phyloP scores from a whole-genome alignment of 2,329 filamentous ascomycete genomes.

The Orbilia blumenaviensis region DNA sequence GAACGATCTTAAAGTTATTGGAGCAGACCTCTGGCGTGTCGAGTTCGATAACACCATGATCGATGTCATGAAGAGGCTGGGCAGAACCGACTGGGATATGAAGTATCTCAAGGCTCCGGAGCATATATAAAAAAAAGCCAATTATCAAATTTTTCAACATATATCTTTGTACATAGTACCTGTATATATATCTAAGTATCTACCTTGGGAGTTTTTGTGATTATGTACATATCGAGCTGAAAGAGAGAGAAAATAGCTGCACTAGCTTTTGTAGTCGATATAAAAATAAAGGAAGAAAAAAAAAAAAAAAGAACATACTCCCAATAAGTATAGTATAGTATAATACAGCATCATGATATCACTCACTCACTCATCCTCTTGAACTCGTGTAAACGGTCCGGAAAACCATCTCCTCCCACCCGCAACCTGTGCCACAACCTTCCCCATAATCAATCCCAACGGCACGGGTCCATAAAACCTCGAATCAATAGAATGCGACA shows the following conservation, averaged over 20 bases:
- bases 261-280: neutral
- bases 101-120: conserved; percentile 85
- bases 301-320: neutral
- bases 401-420: conserved; percentile 66
- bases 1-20: conserved; percentile 75
- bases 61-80: conserved; percentile 83
- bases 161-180: conserved; percentile 26
- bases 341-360: too few relatives aligned
- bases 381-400: conserved; percentile 13
- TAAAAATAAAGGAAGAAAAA: neutral
- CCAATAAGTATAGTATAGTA: too few relatives aligned
- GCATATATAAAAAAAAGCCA: conserved; percentile 34
- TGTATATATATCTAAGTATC: conserved; percentile 42
- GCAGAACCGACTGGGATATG: conserved; percentile 77
- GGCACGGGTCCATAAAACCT: conserved; percentile 86
- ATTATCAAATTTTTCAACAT: neutral
- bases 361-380: neutral
- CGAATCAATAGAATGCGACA: conserved; percentile 84
- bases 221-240: conserved; percentile 42
- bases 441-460: conserved; percentile 82
- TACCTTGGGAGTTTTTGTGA: conserved; percentile 16
- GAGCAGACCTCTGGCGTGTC: conserved; percentile 86
- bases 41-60: conserved; percentile 88
- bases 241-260: conserved; percentile 24
- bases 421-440: conserved; percentile 71